Evolutionary conservation across 2,329 filamentous ascomycete species (phyloP).

Genomic region (Fusarium sp.): DNA sequence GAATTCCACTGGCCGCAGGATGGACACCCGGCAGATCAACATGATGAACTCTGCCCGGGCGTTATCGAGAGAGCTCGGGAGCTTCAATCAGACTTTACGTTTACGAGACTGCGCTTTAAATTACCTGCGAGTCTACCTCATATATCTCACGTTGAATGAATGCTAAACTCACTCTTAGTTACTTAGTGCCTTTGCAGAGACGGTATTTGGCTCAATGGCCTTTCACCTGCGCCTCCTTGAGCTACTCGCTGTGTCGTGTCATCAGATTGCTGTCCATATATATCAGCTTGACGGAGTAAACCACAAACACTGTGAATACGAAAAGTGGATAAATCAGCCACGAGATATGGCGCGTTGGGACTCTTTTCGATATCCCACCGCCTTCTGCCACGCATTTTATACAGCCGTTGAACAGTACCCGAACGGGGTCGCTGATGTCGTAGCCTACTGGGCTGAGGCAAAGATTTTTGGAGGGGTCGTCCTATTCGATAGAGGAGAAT

Average conservation of each 20-base stretch:
- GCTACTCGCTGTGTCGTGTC: neutral
- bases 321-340: neutral
- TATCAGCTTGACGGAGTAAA: neutral
- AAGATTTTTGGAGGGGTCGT: constrained; percentile 18
- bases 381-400: constrained; percentile 3
- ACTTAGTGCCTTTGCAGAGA: neutral
- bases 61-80: neutral
- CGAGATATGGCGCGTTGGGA: neutral
- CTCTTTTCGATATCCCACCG: constrained; percentile 4
- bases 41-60: neutral
- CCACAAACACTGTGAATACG: constrained; percentile 1
- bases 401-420: constrained; percentile 9
- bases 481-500: constrained; percentile 14
- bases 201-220: neutral
- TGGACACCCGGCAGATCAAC: constrained; percentile 2
- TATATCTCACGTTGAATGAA: neutral
- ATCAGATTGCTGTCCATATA: neutral
- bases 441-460: constrained; percentile 24
- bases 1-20: constrained; percentile 2
- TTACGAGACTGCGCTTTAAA: neutral
- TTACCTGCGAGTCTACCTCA: neutral
- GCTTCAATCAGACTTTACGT: neutral
- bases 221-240: constrained; percentile 10
- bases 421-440: constrained; percentile 1
- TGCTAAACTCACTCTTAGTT: neutral